Base-by-base conservation (phyloP, 495 filamentous ascomycete species). In the Thozetella sp. region DNA sequence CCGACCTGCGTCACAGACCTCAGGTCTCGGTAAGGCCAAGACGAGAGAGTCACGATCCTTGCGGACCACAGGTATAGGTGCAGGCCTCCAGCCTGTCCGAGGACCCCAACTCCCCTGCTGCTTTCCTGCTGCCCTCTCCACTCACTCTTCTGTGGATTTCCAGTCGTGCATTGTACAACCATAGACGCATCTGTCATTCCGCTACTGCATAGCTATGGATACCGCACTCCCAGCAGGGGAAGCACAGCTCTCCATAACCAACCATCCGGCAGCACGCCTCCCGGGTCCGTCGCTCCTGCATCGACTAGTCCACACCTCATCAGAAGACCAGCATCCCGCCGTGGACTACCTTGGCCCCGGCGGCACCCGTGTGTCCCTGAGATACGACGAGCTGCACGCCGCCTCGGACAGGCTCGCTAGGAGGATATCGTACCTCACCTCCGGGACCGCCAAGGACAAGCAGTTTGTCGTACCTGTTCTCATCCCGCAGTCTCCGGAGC, bases 401-500 rank as follows among this genome's bases (percentile, higher is more conserved):
- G 69, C 78, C 1, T 86, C 88, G 0, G 73, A 83, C 19, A 57
- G 63, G 11, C 71, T 91, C 10, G 86, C 88, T 11, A 51, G 63
- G 19, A 63, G 73, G 27, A 82, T 91, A 27, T 61, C 63, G 11
- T 64, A 64, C 37, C 64, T 80, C 19, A 53, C 50, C 46, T 61
- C 15, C 59, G 63, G 22, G 11, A 56, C 25, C 37, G 34, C 19
- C 58, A 9, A 22, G 22, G 25, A 13, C 15, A 2, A 51, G 2
- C 71, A 68, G 26, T 72, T 78, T 24, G 78, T 93, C n/a, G 78
- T 95, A 19, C 92, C 92, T 0, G 75, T 95, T 9, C 80, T 93
- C 10, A 66, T 93, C 3, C 85, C 86, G 9, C 92, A 95, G 67
- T 86, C 81, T 3, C 80, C 85, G 20, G 78, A 86, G 22, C 79